Evolutionary conservation across 768 basidiomycete species (phyloP), one percentile per base, ranked within the genome.

Genomic region (Rhizopogon rudus): DNA sequence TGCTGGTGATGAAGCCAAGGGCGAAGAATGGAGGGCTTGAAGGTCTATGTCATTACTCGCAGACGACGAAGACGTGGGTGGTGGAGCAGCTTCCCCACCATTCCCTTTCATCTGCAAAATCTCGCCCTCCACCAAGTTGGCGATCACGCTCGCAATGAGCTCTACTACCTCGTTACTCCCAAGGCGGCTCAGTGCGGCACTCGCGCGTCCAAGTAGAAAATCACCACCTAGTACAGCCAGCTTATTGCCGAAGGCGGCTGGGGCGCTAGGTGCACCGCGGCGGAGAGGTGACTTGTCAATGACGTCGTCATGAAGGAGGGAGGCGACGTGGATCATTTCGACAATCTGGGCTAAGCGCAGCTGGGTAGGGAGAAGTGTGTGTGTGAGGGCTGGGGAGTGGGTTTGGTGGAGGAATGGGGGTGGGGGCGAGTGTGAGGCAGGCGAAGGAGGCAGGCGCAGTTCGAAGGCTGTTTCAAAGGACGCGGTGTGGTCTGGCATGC

Each of bases 311-410:
- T 98, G 96, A 16, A 99, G 76, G 9, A 93, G 78, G 3, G 90
- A 94, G 25, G 97, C 95, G 58, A 98, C 88, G 67, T 98, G 93
- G 46, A 99, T 91, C 93, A 98, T 97, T 69, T 99, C 97, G 51
- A 93, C 86, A 43, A 99, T 95, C 65, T 96, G 93, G 4, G 95
- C 96, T 35, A 99, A 83, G 31, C 95, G 87, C 31, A 88, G 73
- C 71, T 99, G 97, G 1, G 93, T 87, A 14, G 96, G 93, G 6
- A 99, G 81, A 5, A 71, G 60, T 0, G 70, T 63, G 17, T 71
- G 69, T 3, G 65, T 63, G 7, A 70, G 52, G 63, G 70, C 55
- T 73, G 69, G 33, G 70, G 75, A 14, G 65, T 65, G 40, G 63
- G 59, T 46, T 73, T 64, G 42, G 61, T 51, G 53, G 65, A 44